Percentiles rank a stretch among this genome's conserved stretches.
Conservation (phyloP, 2,329 filamentous ascomycete species). For the Aspergillus novoparasiticus region DNA sequence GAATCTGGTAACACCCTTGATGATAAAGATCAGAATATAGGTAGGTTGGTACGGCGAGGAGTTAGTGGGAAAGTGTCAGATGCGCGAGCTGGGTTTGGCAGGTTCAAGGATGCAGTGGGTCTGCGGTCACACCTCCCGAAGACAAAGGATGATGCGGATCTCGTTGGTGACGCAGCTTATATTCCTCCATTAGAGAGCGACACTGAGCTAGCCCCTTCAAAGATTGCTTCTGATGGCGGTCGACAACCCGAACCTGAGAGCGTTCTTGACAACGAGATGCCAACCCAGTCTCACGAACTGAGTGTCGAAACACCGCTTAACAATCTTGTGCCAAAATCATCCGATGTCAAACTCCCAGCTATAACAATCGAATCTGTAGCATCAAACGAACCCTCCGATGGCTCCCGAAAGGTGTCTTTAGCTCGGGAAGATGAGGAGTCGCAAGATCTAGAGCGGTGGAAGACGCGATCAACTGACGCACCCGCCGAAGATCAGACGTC, state of each 20-base stretch:
- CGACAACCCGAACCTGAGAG: constrained; percentile 20
- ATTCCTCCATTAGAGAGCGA: constrained; percentile 33
- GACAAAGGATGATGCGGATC: constrained; percentile 37
- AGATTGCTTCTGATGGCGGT: constrained; percentile 18
- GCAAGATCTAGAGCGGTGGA: constrained; percentile 31
- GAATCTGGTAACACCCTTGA: constrained; percentile 33
- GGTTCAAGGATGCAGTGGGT: constrained; percentile 84
- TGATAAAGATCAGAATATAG: constrained; percentile 51
- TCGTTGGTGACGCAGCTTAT: constrained; percentile 33
- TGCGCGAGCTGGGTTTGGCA: constrained; percentile 77
- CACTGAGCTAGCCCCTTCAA: constrained; percentile 21
- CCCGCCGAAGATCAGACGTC: constrained; percentile 32
- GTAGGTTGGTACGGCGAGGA: constrained; percentile 73
- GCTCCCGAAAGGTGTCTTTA: constrained; percentile 18
- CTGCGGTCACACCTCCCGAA: constrained; percentile 45
- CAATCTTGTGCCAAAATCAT: constrained; percentile 16
- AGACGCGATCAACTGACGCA: constrained; percentile 32
- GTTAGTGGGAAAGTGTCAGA: constrained; percentile 79
- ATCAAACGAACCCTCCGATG: constrained; percentile 21
- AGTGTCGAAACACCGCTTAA: constrained; percentile 10
- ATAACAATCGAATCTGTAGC: constrained; percentile 36
- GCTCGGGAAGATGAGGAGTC: constrained; percentile 28
- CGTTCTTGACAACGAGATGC: constrained; percentile 21
- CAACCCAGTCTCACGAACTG: constrained; percentile 18
- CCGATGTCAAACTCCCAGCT: constrained; percentile 30